phyloP scores from a whole-genome alignment of 75 land plant species.

The Pinus tabuliformis region DNA sequence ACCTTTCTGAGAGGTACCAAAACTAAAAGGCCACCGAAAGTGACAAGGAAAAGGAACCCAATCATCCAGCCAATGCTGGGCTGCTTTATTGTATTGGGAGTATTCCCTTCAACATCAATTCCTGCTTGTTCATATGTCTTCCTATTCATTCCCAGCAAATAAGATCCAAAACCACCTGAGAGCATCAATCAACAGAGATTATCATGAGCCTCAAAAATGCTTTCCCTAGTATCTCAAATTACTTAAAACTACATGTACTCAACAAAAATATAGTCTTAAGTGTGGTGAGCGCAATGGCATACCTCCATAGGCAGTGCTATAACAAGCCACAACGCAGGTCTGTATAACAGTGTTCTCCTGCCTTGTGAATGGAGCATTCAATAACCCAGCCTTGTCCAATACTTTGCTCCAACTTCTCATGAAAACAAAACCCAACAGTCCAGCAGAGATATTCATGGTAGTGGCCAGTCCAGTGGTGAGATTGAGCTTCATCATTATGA shows the following conservation, averaged over 20 bases:
- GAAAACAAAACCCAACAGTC: constrained; percentile 73
- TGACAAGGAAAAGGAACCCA: constrained; percentile 65
- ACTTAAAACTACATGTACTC: too few relatives aligned
- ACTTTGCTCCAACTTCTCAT: constrained; percentile 56
- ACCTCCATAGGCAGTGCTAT: constrained; percentile 86
- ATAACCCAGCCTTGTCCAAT: constrained; percentile 41
- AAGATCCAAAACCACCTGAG: constrained; percentile 91
- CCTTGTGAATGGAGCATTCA: constrained; percentile 60
- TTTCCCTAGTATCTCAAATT: too few relatives aligned
- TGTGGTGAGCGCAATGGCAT: neutral
- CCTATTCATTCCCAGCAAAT: constrained; percentile 73
- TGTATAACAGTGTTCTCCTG: constrained; percentile 92
- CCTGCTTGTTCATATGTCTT: constrained; percentile 68
- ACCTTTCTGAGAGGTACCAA: constrained; percentile 94
- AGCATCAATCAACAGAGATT: too few relatives aligned
- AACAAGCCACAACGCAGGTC: constrained; percentile 92
- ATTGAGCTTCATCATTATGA: constrained; percentile 80
- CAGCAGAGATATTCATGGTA: constrained; percentile 84
- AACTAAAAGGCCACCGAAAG: constrained; percentile 78
- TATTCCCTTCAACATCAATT: constrained; percentile 53
- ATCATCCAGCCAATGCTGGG: constrained; percentile 86
- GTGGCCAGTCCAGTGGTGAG: constrained; percentile 86
- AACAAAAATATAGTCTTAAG: too few relatives aligned
- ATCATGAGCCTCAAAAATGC: too few relatives aligned
- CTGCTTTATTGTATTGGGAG: constrained; percentile 58